Evolutionary conservation across 2,329 filamentous ascomycete species (phyloP).

Genomic region (Fusarium verrucosum): DNA sequence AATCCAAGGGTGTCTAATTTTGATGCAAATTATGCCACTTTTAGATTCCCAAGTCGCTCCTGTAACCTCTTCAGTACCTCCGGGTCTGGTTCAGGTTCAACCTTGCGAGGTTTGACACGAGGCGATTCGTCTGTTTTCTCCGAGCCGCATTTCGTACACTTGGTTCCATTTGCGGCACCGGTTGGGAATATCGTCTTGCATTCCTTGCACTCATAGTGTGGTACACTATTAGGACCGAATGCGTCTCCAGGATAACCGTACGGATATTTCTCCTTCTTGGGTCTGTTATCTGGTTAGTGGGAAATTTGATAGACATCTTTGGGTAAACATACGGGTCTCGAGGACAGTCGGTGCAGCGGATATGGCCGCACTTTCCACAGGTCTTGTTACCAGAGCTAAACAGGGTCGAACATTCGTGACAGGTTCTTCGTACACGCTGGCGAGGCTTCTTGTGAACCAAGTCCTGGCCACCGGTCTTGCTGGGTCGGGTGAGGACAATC

Average conservation of each 20-base stretch:
- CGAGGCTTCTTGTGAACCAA: conserved; percentile 75
- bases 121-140: conserved; percentile 68
- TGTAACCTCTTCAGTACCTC: conserved; percentile 67
- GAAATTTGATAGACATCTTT: conserved; percentile 5
- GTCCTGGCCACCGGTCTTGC: conserved; percentile 73
- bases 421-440: conserved; percentile 78
- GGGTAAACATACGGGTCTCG: conserved; percentile 75
- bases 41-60: conserved; percentile 60
- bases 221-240: conserved; percentile 61
- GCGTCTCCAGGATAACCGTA: conserved; percentile 75
- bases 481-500: conserved; percentile 68
- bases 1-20: not conserved
- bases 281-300: conserved; percentile 51
- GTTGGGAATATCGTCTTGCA: conserved; percentile 68
- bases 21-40: conserved; percentile 44
- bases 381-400: conserved; percentile 69
- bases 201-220: conserved; percentile 68
- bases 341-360: conserved; percentile 82
- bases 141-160: conserved; percentile 69
- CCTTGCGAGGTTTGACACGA: conserved; percentile 66
- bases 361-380: conserved; percentile 75
- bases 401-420: conserved; percentile 75
- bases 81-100: conserved; percentile 69
- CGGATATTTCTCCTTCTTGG: conserved; percentile 75
- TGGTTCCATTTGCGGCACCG: conserved; percentile 59